Evolutionary conservation across 495 filamentous ascomycete species (phyloP).

Genomic region (Aspergillus haitiensis): DNA sequence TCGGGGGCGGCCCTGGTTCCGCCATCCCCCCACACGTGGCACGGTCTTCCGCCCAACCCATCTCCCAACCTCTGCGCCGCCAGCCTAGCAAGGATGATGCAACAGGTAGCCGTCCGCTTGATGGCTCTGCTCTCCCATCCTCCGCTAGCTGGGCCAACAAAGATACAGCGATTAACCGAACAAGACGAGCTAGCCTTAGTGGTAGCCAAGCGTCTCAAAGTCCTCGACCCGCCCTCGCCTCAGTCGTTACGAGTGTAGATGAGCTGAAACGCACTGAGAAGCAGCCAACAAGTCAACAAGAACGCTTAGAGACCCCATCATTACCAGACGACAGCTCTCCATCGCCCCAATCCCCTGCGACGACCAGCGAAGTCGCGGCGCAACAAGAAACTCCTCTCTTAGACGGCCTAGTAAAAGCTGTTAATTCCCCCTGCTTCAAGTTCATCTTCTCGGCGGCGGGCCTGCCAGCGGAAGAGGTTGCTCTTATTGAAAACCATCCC

Average conservation of each 20-base stretch:
- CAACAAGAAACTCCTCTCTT: conserved; percentile 40
- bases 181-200: conserved; percentile 70
- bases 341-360: conserved; percentile 22
- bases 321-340: conserved; percentile 30
- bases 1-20: conserved; percentile 31
- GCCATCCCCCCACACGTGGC: conserved; percentile 26
- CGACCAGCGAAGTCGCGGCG: conserved; percentile 22
- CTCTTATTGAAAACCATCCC: conserved; percentile 62
- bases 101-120: conserved; percentile 54
- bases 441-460: conserved; percentile 58
- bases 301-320: conserved; percentile 28
- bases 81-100: conserved; percentile 76
- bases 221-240: conserved; percentile 66
- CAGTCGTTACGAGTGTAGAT: conserved; percentile 49
- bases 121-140: conserved; percentile 84
- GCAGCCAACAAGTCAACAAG: conserved; percentile 29
- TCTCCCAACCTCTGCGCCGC: conserved; percentile 69
- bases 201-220: conserved; percentile 79
- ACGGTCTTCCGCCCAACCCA: conserved; percentile 43
- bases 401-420: conserved; percentile 51
- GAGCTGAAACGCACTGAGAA: conserved; percentile 44
- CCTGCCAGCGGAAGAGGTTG: conserved; percentile 54
- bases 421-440: conserved; percentile 58
- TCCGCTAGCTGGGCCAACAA: conserved; percentile 92
- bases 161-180: conserved; percentile 64